phyloP scores from a whole-genome alignment of 495 filamentous ascomycete species.

The Talaromyces ruber region DNA sequence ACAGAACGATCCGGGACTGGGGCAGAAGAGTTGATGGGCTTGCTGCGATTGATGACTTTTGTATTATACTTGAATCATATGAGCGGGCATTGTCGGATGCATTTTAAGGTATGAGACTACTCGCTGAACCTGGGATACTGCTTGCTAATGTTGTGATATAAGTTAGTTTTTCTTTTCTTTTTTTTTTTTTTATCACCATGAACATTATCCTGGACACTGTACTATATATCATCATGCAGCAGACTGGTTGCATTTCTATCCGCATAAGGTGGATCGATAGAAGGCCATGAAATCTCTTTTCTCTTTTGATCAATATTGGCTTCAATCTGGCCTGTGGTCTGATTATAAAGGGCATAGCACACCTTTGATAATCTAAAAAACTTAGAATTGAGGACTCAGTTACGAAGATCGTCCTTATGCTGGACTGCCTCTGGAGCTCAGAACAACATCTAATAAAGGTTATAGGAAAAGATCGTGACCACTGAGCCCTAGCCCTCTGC shows the following conservation, averaged over 20 bases:
- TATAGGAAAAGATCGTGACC: too few species aligned
- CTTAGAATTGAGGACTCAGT: neutral
- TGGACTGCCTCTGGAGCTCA: too few species aligned
- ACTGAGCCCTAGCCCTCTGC: neutral
- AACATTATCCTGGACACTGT: neutral
- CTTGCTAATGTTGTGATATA: neutral
- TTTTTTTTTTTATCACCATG: neutral
- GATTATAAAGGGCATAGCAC: neutral
- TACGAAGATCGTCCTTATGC: neutral
- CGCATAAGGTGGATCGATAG: too few species aligned
- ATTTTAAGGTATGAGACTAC: neutral
- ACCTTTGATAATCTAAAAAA: neutral
- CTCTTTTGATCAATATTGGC: neutral
- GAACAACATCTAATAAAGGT: neutral
- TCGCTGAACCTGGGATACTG: neutral
- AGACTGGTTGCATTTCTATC: neutral
- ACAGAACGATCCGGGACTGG: constrained; percentile 9
- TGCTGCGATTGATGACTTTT: neutral
- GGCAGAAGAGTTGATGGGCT: constrained; percentile 4
- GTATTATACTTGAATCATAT: neutral
- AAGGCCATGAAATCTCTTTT: too few species aligned
- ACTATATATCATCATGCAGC: neutral
- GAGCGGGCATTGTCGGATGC: neutral
- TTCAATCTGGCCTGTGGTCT: neutral
- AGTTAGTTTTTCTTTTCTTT: too few species aligned